These are phyloP conservation scores for Centrapalus pauciflorus DNA, from an alignment of 129 eudicot genomes.

Conservation along the genomic window DNA sequence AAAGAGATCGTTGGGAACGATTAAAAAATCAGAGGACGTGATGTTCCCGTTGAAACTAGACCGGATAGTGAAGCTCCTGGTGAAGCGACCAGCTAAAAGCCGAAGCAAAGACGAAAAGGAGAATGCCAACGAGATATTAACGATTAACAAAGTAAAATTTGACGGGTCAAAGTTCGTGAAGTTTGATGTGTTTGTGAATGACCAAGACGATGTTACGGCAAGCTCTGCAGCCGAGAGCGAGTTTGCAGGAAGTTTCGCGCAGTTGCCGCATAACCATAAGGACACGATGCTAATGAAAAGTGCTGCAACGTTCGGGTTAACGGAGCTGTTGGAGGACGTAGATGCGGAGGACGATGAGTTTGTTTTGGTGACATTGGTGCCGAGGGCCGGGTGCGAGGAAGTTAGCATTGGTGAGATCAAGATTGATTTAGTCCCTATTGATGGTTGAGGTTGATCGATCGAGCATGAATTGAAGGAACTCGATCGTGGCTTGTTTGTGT, in stretches of 20 bases:
- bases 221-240: conserved; percentile 41
- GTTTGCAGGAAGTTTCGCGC: conserved; percentile 56
- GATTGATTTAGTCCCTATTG: conserved; percentile 28
- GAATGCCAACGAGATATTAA: conserved; percentile 41
- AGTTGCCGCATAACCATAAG: conserved; percentile 26
- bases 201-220: conserved; percentile 23
- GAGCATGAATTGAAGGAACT: no score
- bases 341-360: conserved; percentile 40
- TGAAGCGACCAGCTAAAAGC: conserved; percentile 36
- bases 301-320: conserved; percentile 26
- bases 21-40: background rate
- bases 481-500: no score
- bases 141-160: conserved; percentile 34
- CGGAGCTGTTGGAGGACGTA: conserved; percentile 55
- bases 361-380: conserved; percentile 41
- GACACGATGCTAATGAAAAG: conserved; percentile 20
- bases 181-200: conserved; percentile 59
- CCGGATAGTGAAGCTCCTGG: conserved; percentile 22
- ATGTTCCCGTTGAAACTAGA: conserved; percentile 33
- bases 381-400: conserved; percentile 28
- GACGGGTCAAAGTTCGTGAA: conserved; percentile 29
- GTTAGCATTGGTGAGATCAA: conserved; percentile 40
- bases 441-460: no score
- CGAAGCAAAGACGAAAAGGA: conserved; percentile 39
- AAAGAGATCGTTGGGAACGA: background rate